Conservation (phyloP, 2,329 filamentous ascomycete species). For the Xylaria sp. region DNA sequence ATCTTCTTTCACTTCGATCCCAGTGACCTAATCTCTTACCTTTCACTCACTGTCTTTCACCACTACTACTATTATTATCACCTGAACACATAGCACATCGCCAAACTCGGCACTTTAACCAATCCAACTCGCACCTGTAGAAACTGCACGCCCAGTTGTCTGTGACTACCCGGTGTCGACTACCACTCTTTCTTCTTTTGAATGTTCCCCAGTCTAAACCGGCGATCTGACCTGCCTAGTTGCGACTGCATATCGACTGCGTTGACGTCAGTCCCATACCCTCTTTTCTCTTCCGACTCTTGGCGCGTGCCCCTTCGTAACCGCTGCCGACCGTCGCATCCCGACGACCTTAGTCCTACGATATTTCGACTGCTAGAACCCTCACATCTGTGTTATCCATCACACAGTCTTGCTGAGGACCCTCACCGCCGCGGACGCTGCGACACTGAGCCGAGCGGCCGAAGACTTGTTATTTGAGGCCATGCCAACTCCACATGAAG, state of each 20-base stretch:
- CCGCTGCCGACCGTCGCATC: constrained; percentile 18
- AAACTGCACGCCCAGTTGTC: neutral
- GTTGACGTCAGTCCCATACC: neutral
- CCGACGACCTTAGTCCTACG: constrained; percentile 20
- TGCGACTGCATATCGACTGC: neutral
- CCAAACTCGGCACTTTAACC: neutral
- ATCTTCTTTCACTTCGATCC: neutral
- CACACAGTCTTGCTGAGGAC: constrained; percentile 7
- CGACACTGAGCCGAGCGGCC: constrained; percentile 9
- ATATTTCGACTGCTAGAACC: constrained; percentile 21
- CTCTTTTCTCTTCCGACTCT: neutral
- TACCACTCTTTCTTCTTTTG: constrained; percentile 10
- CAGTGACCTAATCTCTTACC: neutral
- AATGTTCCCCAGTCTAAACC: neutral
- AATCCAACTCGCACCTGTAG: constrained; percentile 7
- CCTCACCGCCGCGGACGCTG: constrained; percentile 9
- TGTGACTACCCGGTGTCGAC: constrained; percentile 1
- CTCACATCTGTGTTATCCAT: constrained; percentile 16
- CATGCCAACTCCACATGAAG: constrained; percentile 24
- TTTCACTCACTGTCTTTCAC: too few relatives aligned
- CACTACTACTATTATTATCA: neutral
- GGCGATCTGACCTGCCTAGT: neutral
- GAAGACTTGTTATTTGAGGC: constrained; percentile 17
- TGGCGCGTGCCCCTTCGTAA: neutral
- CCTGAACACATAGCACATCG: neutral